Evolutionary conservation across 2,329 filamentous ascomycete genomes (phyloP), one percentile per base, ranked within the genome.

Genomic region (Pseudogymnoascus sp.): DNA sequence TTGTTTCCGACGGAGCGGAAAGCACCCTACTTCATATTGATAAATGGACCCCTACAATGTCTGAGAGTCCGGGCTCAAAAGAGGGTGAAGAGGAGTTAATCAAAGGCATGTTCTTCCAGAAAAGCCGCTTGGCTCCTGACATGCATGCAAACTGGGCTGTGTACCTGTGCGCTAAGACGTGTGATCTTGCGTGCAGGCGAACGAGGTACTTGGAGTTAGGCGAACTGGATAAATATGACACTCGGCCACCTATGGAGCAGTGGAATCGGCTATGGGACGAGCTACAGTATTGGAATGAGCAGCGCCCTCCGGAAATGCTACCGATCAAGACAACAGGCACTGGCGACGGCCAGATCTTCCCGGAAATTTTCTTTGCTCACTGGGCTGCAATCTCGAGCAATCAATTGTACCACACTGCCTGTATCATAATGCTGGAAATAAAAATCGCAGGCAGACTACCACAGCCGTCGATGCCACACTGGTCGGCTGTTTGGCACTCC

Each of bases 71-170:
- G 5, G 25, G 31, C 27, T 55, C 48, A 29, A 55, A 29, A 55
- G 48, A 55, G 13, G n/a, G 15, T 17, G 48, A 55, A 31, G 48
- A 55, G 31, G 25, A 55, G 48, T 29, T 29, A 17, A 55, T 55
- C 48, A 55, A 29, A 33, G 48, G 27, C 66, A 73, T 17, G 61
- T 39, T 17, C 12, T 31, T 60, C 15, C 59, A 61, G 70, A 9
- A 48, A 61, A 51, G 62, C 68, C 4, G 72, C 72, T 33, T 68
- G 71, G 41, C 67, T 41, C 75, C 79, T 4, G 83, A 86, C 65
- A 83, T 81, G 76, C 79, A 84, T 64, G 83, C 83, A 33, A 85
- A 85, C 66, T 82, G 82, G 65, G 77, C 82, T 6, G 82, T 86
- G 2, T 86, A 81, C 65, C 75, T 86, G 1, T 80, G 77, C 59